phyloP scores from a whole-genome alignment of 2,329 filamentous ascomycete species.

The Ceratocystiopsis sp. region DNA sequence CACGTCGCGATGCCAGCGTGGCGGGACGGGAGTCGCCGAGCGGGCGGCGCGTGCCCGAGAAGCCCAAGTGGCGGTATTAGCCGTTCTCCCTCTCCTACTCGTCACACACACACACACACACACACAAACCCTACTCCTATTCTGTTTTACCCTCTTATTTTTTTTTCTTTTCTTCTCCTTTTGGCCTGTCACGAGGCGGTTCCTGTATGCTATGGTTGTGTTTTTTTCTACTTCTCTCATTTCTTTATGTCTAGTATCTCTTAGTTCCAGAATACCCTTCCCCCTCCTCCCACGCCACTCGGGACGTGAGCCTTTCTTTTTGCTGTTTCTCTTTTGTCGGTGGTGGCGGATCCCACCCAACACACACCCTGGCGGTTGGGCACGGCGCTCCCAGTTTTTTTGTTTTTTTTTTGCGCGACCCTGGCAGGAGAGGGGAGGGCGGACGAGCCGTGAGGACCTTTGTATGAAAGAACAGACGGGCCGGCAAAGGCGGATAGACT shows the following conservation, averaged over 20 bases:
- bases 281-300: not conserved
- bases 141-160: not conserved
- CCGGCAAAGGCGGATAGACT: too few species aligned
- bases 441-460: too few species aligned
- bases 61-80: constrained; percentile 29
- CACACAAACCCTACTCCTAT: not conserved
- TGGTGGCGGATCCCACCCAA: not conserved
- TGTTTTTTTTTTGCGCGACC: constrained; percentile 9
- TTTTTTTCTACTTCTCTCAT: not conserved
- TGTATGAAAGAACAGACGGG: too few species aligned
- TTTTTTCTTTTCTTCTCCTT: not conserved
- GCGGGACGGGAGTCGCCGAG: constrained; percentile 15
- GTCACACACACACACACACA: too few species aligned
- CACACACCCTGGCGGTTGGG: too few species aligned
- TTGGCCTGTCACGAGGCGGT: not conserved
- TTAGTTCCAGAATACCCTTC: not conserved
- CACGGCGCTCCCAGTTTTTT: not conserved
- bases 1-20: constrained; percentile 15
- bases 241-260: not conserved
- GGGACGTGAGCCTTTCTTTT: not conserved
- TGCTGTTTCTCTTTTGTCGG: not conserved
- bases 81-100: constrained; percentile 1
- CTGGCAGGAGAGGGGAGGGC: not conserved
- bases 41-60: constrained; percentile 28
- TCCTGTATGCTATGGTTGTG: not conserved